Percentiles rank a stretch among this genome's conserved stretches.
These are phyloP conservation scores for Cryomyces minteri DNA, from an alignment of 495 filamentous ascomycete species.

Conservation along the genomic window DNA sequence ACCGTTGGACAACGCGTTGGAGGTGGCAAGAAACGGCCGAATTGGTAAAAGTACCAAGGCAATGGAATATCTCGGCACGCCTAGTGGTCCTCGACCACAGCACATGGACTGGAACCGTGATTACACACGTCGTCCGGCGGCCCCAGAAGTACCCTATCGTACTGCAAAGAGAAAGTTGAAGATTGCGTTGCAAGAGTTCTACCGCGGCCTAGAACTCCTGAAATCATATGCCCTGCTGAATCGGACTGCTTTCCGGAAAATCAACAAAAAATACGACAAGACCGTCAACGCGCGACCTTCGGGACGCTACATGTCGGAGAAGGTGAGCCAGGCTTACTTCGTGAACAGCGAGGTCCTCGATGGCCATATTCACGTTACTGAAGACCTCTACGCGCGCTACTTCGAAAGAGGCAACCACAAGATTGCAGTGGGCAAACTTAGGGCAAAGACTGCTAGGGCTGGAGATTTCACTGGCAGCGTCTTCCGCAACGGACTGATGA, in stretches of 20 bases:
- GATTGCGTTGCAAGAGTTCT: constrained; percentile 75
- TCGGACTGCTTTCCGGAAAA: constrained; percentile 83
- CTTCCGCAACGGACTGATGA: constrained; percentile 63
- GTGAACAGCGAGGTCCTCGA: constrained; percentile 71
- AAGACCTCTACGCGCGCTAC: constrained; percentile 84
- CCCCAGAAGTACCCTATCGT: constrained; percentile 49
- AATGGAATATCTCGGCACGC: constrained; percentile 31
- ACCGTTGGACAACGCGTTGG: constrained; percentile 16
- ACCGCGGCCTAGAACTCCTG: constrained; percentile 75
- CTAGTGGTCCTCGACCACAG: constrained; percentile 15
- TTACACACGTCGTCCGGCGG: constrained; percentile 18
- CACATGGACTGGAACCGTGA: constrained; percentile 10
- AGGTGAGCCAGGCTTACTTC: constrained; percentile 79
- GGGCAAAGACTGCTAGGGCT: constrained; percentile 41
- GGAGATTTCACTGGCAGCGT: constrained; percentile 53
- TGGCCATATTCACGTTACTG: constrained; percentile 52
- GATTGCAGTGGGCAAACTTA: constrained; percentile 68
- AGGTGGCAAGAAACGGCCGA: constrained; percentile 12
- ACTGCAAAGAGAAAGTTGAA: constrained; percentile 84
- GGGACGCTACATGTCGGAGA: constrained; percentile 75
- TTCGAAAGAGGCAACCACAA: constrained; percentile 86
- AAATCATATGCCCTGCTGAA: constrained; percentile 84
- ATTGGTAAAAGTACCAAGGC: constrained; percentile 41
- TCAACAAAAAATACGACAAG: constrained; percentile 99
- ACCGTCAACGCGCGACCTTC: constrained; percentile 56